Evolutionary conservation across 73 alveolate species (phyloP).

Genomic region (Durusdinium trenchii): DNA sequence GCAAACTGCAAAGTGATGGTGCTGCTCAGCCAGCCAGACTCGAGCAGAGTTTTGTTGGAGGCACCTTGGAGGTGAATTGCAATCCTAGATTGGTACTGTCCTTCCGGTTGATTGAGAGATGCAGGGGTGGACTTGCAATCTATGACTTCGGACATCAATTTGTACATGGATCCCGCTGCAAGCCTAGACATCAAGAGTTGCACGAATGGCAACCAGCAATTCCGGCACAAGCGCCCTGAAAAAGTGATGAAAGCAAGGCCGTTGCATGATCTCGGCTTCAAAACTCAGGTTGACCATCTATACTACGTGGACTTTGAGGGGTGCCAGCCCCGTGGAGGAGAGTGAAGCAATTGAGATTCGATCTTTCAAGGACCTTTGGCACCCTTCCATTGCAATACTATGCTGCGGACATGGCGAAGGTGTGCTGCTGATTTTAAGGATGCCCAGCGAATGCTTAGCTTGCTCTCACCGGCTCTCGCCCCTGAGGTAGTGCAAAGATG

Average conservation of each 20-base stretch:
- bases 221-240: neutral
- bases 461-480: neutral
- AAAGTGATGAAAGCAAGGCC: neutral
- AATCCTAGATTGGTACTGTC: neutral
- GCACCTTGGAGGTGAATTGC: neutral
- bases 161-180: conserved; percentile 63
- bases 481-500: conserved; percentile 74
- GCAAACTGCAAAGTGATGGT: conserved; percentile 88
- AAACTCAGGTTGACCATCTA: conserved; percentile 67
- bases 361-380: conserved; percentile 58
- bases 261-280: neutral
- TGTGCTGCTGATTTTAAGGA: neutral
- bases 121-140: conserved; percentile 93
- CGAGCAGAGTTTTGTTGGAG: conserved; percentile 77
- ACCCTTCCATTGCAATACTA: conserved; percentile 70
- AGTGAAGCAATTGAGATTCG: neutral
- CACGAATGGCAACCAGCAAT: too few species aligned
- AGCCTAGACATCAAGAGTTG: too few species aligned
- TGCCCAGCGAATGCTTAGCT: neutral
- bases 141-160: conserved; percentile 79
- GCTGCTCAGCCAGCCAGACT: conserved; percentile 89
- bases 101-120: neutral
- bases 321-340: neutral
- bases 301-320: conserved; percentile 88
- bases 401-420: conserved; percentile 90